Evolutionary conservation across 371 early-diverging fungal species (phyloP).

Genomic region (Apophysomyces sp.): DNA sequence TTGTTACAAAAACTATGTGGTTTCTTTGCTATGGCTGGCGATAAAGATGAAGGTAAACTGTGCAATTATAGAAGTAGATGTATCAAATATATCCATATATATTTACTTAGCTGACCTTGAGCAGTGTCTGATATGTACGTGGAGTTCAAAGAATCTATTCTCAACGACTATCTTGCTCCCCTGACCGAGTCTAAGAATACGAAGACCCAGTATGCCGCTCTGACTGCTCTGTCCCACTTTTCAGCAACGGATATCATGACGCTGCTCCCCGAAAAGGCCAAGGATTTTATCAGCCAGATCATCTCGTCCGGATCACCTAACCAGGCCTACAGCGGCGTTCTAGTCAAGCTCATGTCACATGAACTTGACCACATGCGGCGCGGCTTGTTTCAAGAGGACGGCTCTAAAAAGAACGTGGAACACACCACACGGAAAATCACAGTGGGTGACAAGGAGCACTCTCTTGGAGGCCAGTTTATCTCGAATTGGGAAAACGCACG

Average conservation of each 20-base stretch:
- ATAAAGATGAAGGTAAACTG: conserved; percentile 53
- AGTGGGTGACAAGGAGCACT: conserved; percentile 27
- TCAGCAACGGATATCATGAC: conserved; percentile 41
- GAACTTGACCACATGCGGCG: conserved; percentile 62
- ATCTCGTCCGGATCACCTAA: conserved; percentile 20
- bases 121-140: conserved; percentile 51
- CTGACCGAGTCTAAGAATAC: conserved; percentile 31
- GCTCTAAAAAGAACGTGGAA: neutral
- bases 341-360: conserved; percentile 50
- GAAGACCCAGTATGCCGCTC: conserved; percentile 28
- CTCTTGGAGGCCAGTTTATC: conserved; percentile 12
- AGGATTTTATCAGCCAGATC: conserved; percentile 30
- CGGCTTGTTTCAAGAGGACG: conserved; percentile 52
- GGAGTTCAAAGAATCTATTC: conserved; percentile 45
- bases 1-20: conserved; percentile 34
- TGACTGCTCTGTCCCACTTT: conserved; percentile 47
- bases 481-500: conserved; percentile 49
- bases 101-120: too few species aligned
- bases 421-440: neutral
- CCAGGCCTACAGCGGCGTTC: conserved; percentile 26
- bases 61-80: too few species aligned
- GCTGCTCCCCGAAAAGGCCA: conserved; percentile 48
- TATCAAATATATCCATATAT: neutral
- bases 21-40: conserved; percentile 53
- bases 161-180: conserved; percentile 38